phyloP scores from a whole-genome alignment of 2,329 filamentous ascomycete species.

The Cryphonectria naterciae region DNA sequence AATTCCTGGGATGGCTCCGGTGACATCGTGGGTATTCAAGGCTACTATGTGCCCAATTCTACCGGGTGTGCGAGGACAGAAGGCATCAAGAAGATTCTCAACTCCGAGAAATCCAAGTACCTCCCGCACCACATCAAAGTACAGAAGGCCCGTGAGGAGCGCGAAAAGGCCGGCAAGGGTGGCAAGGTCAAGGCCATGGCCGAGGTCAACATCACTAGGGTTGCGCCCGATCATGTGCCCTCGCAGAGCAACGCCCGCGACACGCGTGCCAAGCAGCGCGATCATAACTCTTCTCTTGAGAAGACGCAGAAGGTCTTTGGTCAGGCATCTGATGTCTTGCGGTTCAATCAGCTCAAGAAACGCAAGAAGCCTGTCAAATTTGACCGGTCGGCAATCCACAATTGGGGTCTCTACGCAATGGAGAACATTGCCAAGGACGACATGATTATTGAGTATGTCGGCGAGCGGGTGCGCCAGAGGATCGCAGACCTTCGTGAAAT shows the following conservation, averaged over 20 bases:
- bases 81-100: conserved; percentile 91
- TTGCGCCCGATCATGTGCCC: conserved; percentile 77
- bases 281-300: conserved; percentile 91
- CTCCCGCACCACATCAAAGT: conserved; percentile 97
- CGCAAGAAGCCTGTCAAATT: conserved; percentile 99
- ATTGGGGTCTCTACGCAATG: conserved; percentile 97
- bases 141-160: conserved; percentile 85
- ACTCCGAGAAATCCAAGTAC: conserved; percentile 98
- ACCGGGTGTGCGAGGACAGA: conserved; percentile 90
- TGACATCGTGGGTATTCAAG: conserved; percentile 51
- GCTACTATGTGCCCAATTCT: conserved; percentile 81
- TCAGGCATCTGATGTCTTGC: conserved; percentile 85
- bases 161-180: conserved; percentile 70
- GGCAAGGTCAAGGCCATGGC: conserved; percentile 68
- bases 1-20: conserved; percentile 46
- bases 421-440: conserved; percentile 97
- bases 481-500: conserved; percentile 96
- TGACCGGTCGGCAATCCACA: conserved; percentile 95
- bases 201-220: conserved; percentile 71
- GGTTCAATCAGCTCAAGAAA: conserved; percentile 99
- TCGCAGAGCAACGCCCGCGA: conserved; percentile 90
- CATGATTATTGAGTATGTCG: conserved; percentile 99
- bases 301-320: conserved; percentile 88
- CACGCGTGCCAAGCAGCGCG: conserved; percentile 93
- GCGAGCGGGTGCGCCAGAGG: conserved; percentile 94